phyloP scores from a whole-genome alignment of 2,329 filamentous ascomycete species.

The Penicillium oxalicum region DNA sequence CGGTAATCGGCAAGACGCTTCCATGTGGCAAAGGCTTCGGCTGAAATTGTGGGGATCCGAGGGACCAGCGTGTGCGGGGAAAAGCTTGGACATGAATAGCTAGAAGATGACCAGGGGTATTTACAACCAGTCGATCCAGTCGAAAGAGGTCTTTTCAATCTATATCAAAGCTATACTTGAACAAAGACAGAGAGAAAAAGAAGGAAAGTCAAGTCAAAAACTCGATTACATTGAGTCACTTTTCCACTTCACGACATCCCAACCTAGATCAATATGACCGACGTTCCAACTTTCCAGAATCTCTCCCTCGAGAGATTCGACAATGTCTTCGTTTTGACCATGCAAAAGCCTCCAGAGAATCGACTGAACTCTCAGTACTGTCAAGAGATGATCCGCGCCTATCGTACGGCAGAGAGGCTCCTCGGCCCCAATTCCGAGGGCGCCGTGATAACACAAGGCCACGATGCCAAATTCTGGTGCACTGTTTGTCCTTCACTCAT shows the following conservation, averaged over 20 bases:
- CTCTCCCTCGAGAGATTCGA: conserved; percentile 44
- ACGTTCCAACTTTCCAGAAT: conserved; percentile 34
- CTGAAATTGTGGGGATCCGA: conserved; percentile 1
- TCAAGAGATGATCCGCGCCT: conserved; percentile 49
- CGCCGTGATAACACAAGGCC: conserved; percentile 49
- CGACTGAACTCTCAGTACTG: conserved; percentile 46
- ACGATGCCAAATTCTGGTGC: conserved; percentile 46
- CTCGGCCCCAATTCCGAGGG: conserved; percentile 46
- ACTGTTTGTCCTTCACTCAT: conserved; percentile 28
- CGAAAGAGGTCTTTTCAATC: no score
- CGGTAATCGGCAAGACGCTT: conserved; percentile 11
- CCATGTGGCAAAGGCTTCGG: neutral
- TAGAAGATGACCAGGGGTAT: no score
- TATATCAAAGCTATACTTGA: neutral
- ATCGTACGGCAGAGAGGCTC: conserved; percentile 42
- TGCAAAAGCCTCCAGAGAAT: conserved; percentile 52
- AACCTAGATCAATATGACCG: conserved; percentile 12
- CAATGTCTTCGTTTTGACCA: conserved; percentile 47
- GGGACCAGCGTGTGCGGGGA: conserved; percentile 11
- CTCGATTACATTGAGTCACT: neutral
- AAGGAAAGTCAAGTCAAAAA: neutral
- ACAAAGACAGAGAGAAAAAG: neutral
- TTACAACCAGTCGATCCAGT: no score
- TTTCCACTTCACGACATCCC: neutral
- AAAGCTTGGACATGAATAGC: neutral